Conservation (phyloP, 805 yeast genomes). For the Cyberlindnera euphorbiiphila region DNA sequence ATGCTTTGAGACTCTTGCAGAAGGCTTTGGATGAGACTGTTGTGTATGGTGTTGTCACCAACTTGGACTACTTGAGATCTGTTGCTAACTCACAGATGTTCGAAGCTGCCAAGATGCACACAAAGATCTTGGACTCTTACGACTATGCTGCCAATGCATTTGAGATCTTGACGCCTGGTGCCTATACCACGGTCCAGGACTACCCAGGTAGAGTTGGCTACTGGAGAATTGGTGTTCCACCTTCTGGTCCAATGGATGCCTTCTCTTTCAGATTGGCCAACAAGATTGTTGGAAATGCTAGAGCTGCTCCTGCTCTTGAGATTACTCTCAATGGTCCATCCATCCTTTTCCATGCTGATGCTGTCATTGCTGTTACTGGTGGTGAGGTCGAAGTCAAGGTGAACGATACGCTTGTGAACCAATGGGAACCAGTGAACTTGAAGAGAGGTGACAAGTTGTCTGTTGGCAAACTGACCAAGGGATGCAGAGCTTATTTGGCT, state of each 20-base stretch:
- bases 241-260: slow-evolving; percentile 97
- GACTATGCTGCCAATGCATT: slow-evolving; percentile 79
- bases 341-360: slow-evolving; percentile 74
- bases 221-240: slow-evolving; percentile 82
- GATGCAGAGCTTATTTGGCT: slow-evolving; percentile 88
- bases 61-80: slow-evolving; percentile 82
- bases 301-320: slow-evolving; percentile 84
- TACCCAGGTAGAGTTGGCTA: slow-evolving; percentile 85
- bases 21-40: slow-evolving; percentile 82
- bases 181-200: slow-evolving; percentile 95
- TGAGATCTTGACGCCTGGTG: slow-evolving; percentile 85
- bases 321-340: slow-evolving; percentile 86
- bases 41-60: slow-evolving; percentile 84
- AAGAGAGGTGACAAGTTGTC: slow-evolving; percentile 71
- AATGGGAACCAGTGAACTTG: slow-evolving; percentile 71
- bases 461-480: slow-evolving; percentile 77
- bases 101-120: slow-evolving; percentile 75
- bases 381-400: slow-evolving; percentile 68
- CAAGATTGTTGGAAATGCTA: slow-evolving; percentile 82
- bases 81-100: slow-evolving; percentile 85
- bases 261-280: slow-evolving; percentile 88
- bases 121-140: slow-evolving; percentile 81
- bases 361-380: slow-evolving; percentile 82
- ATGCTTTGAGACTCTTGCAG: slow-evolving; percentile 73
- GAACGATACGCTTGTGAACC: slow-evolving; percentile 51